A percentile compares a stretch with the other conserved stretches of the same genome.
Evolutionary conservation across 306 rosid species (phyloP).

Genomic region (Lathyrus tuberosus): DNA sequence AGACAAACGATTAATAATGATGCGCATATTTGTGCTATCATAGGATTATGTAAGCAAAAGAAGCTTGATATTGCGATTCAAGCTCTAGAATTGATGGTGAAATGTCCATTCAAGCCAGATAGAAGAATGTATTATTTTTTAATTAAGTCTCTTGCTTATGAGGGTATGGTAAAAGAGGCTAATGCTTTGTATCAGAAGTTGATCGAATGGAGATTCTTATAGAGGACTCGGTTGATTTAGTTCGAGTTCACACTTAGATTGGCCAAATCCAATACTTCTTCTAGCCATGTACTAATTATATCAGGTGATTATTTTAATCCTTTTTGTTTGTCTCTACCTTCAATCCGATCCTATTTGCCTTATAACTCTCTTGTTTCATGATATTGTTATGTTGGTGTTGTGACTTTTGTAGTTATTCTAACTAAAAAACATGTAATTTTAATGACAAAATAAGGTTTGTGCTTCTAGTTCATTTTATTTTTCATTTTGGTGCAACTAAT

Average conservation of each 20-base stretch:
- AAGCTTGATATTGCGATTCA: constrained; percentile 72
- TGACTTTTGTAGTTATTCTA: not conserved
- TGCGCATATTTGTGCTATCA: constrained; percentile 61
- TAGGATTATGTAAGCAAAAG: constrained; percentile 63
- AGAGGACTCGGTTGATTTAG: constrained; percentile 43
- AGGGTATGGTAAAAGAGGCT: constrained; percentile 79
- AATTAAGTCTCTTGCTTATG: constrained; percentile 62
- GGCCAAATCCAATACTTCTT: constrained; percentile 35
- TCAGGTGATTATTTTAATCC: constrained; percentile 36
- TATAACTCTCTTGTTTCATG: not conserved
- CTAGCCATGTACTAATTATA: constrained; percentile 31
- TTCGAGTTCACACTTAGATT: constrained; percentile 35
- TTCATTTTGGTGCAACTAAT: constrained; percentile 10
- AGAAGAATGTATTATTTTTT: constrained; percentile 55
- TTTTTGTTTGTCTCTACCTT: constrained; percentile 21
- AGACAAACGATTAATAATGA: constrained; percentile 45
- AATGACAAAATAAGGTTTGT: constrained; percentile 12
- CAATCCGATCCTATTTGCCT: not conserved
- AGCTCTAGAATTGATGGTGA: constrained; percentile 75
- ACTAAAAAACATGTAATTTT: not conserved
- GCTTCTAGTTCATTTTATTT: constrained; percentile 13
- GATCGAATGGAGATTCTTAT: constrained; percentile 60
- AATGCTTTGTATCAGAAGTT: constrained; percentile 64
- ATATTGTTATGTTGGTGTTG: not conserved
- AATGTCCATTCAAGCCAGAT: constrained; percentile 59